These are phyloP conservation scores for Stipa capillata DNA, from an alignment of 176 grass and related monocot species.

Conservation along the genomic window DNA sequence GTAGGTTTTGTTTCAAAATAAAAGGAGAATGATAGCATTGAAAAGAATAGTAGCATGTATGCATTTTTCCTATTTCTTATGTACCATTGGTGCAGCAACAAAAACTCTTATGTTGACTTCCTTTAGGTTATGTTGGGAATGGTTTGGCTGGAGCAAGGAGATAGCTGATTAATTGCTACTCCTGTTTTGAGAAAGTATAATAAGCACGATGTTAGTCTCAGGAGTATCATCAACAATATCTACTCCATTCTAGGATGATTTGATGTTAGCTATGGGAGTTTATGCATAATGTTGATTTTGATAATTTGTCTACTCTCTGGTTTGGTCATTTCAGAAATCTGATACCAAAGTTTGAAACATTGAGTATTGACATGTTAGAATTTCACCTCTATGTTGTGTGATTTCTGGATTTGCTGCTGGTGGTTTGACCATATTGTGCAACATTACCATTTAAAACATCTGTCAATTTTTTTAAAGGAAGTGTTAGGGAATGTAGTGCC, in stretches of 20 bases:
- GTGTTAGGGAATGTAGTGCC: neutral
- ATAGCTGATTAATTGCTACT: slow-evolving; percentile 87
- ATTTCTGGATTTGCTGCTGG: neutral
- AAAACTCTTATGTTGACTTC: neutral
- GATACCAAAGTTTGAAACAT: neutral
- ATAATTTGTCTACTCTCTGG: neutral
- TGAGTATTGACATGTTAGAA: neutral
- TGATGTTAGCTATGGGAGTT: neutral
- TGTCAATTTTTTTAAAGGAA: neutral
- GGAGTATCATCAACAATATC: slow-evolving; percentile 1
- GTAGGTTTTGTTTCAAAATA: neutral
- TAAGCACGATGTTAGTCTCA: slow-evolving; percentile 67
- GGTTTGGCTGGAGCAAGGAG: slow-evolving; percentile 90
- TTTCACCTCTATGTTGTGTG: neutral
- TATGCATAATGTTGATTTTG: slow-evolving; percentile 10
- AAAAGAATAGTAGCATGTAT: neutral
- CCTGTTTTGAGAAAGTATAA: slow-evolving; percentile 94
- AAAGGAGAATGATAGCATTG: neutral
- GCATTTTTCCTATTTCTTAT: neutral
- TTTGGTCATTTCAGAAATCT: neutral
- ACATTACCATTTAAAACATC: neutral
- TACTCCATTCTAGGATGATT: slow-evolving; percentile 14
- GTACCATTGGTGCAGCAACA: neutral
- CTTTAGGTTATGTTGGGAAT: slow-evolving; percentile 90
- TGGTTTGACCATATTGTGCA: slow-evolving; percentile 6